Evolutionary conservation across 495 filamentous ascomycete genomes (phyloP), one percentile per base, ranked within the genome.

Genomic region (Penicillium samsonianum): DNA sequence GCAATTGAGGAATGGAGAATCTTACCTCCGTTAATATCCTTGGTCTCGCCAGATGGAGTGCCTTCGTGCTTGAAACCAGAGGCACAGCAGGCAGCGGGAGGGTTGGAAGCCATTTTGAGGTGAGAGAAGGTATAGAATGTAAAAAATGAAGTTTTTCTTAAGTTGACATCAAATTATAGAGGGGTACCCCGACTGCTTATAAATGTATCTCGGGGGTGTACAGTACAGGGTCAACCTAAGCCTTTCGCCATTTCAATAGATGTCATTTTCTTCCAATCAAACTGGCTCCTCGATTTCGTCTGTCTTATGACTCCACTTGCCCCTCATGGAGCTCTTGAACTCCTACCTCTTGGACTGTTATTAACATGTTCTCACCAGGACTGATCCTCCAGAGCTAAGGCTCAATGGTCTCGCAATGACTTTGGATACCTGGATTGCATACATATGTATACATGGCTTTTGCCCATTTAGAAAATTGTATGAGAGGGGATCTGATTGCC

Each of bases 81-180:
- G 59, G 78, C 77, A 61, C 83, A 86, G 75, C 83, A 86, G 50
- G 73, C 65, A 58, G 68, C 76, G 33, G 83, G 83, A 26, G 80
- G 75, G 64, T 84, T 75, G 22, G 83, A 85, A 20, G 83, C 80
- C 83, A 86, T 86, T 42, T 53, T 76, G 65, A 58, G 53, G 3
- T 56, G 17, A 56, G 26, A 54, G 16, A 20, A 35, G 25, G 20
- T 11, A 11, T 8, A 20, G 3, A 16, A 19, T 45, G 31, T 16
- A 30, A 45, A n/a, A 51, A 10, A 37, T 31, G 38, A 41, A 17
- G 22, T 11, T 45, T 38, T 17, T 52, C 26, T 20, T 28, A 4
- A 25, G 20, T 17, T 11, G 35, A 12, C 0, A 10, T 37, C 33
- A 4, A 38, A 3, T 8, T 8, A 6, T 9, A 25, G 26, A 17